Conservation (phyloP, 805 yeast species). For the Cyberlindnera veronae region DNA sequence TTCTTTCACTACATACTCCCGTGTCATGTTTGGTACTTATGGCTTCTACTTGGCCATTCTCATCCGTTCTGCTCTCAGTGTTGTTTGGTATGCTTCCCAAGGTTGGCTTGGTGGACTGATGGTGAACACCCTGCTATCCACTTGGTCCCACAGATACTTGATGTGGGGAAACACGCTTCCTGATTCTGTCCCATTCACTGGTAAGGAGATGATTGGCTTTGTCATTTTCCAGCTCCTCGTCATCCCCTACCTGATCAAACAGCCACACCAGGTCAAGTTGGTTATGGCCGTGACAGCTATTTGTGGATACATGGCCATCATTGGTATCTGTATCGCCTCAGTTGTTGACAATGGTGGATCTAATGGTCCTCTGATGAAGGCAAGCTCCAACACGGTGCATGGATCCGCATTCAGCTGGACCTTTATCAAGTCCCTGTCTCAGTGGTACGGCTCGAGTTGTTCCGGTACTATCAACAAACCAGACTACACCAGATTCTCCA, state of each 20-base stretch:
- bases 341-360: slow-evolving; percentile 11
- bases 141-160: slow-evolving; percentile 3
- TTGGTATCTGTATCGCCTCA: slow-evolving; percentile 9
- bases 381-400: slow-evolving; percentile 8
- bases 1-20: slow-evolving; percentile 43
- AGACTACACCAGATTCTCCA: slow-evolving; percentile 38
- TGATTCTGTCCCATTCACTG: slow-evolving; percentile 9
- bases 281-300: slow-evolving; percentile 4
- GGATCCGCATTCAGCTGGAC: slow-evolving; percentile 30
- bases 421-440: slow-evolving; percentile 36
- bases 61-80: slow-evolving; percentile 37
- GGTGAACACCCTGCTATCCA: slow-evolving; percentile 5
- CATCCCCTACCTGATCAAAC: slow-evolving; percentile 4
- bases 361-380: slow-evolving; percentile 9
- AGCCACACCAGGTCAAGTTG: slow-evolving; percentile 5
- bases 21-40: slow-evolving; percentile 44
- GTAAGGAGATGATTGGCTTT: slow-evolving; percentile 10
- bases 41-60: slow-evolving; percentile 41
- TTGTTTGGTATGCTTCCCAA: slow-evolving; percentile 13
- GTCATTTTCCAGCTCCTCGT: slow-evolving; percentile 4
- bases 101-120: slow-evolving; percentile 12
- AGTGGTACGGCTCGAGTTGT: slow-evolving; percentile 39
- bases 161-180: slow-evolving; percentile 8
- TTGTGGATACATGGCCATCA: slow-evolving; percentile 5
- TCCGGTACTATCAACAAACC: slow-evolving; percentile 37